Evolutionary conservation across 2,329 filamentous ascomycete species (phyloP), one percentile per base, ranked within the genome.

Genomic region (Chalaropsis thielavioides): DNA sequence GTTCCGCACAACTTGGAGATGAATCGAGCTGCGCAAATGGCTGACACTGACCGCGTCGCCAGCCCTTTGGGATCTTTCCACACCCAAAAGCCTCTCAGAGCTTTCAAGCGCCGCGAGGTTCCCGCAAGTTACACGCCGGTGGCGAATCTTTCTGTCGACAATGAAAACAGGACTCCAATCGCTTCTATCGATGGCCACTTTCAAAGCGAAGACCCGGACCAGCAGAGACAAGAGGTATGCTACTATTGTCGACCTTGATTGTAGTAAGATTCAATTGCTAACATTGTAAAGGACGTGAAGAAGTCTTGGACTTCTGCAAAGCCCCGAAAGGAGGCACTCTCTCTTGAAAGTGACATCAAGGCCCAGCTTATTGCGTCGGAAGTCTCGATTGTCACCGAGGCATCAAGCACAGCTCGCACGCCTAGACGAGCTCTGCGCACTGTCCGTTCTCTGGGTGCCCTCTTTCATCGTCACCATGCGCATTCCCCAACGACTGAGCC

Each of bases 401-500:
- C 54, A 19, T 51, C 46, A 7, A 51, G 46, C 46, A 24, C 40
- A 7, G 31, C 35, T 13, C 65, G 58, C 17, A 62, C 58, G 15
- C 65, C 62, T 15, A 64, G 44, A 19, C 38, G 62, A 11, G 65
- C 58, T 19, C 40, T 67, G 15, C 65, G 65, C 27, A 64, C 58
- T 38, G 65, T 64, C 11, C 46, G 63, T 5, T 67, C 65, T 40
- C 38, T 67, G 40, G 62, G 62, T 38, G 62, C 65, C 31, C 60
- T 64, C 40, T 64, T 67, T 38, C 62, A 67, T 40, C 65, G 65
- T n/a, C 58, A 64, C 24, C 59, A 60, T n/a, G 35, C 35, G 8
- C 17, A 58, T 19, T 67, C 62, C 6, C 27, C 40, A 27, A n/a
- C 62, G 8, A 49, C 7, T 38, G 17, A 58, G 15, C 19, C 51